Percentiles rank a stretch among this genome's conserved stretches.
These are phyloP conservation scores for Pinus tabuliformis DNA, from an alignment of 75 land plant species.

Conservation along the genomic window DNA sequence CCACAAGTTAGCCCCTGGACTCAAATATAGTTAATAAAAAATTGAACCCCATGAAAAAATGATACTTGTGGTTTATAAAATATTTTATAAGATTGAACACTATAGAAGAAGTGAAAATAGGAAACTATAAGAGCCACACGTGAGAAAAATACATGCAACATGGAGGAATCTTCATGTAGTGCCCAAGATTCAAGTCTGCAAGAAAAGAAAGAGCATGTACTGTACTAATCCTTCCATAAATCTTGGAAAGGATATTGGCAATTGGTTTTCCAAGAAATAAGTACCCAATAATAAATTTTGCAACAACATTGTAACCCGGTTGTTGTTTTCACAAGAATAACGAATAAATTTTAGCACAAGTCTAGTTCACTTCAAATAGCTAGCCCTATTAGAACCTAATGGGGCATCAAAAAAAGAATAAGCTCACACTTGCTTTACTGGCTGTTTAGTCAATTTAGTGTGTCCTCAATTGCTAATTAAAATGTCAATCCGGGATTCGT, in stretches of 20 bases:
- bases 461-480: too few relatives aligned
- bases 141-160: conserved; percentile 42
- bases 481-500: too few relatives aligned
- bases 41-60: background rate
- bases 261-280: conserved; percentile 37
- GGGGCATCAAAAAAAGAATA: too few relatives aligned
- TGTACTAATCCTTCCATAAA: conserved; percentile 43
- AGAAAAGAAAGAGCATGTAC: conserved; percentile 36
- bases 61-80: background rate
- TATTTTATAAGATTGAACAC: background rate
- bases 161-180: conserved; percentile 50
- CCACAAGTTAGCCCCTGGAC: background rate
- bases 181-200: conserved; percentile 38
- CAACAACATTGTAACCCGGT: conserved; percentile 37
- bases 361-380: background rate
- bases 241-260: conserved; percentile 43
- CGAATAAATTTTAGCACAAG: background rate
- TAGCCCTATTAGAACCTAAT: background rate
- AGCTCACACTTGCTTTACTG: too few relatives aligned
- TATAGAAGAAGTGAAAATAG: background rate
- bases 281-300: conserved; percentile 44
- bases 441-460: too few relatives aligned
- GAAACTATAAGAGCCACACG: conserved; percentile 10
- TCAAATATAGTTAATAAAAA: too few relatives aligned
- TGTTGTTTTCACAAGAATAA: conserved; percentile 11